Percentiles rank a stretch among this genome's conserved stretches.
Conservation (phyloP, 192 early-diverging fungal species). For the Thamnidium elegans region DNA sequence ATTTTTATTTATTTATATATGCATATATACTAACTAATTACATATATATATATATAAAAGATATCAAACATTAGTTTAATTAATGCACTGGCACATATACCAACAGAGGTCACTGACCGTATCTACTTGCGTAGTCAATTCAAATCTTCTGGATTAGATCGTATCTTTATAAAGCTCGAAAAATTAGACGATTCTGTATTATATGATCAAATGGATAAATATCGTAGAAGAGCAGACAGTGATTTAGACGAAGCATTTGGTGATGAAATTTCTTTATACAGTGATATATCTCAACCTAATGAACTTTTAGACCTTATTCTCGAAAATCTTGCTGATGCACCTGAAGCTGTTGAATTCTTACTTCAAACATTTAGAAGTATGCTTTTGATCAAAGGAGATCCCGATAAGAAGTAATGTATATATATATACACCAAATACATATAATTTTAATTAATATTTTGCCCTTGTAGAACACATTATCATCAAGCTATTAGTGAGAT, state of each 20-base stretch:
- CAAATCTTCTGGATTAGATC: slow-evolving; percentile 61
- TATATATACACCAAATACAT: slow-evolving; percentile 22
- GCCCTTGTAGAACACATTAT: slow-evolving; percentile 56
- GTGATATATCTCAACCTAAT: slow-evolving; percentile 68
- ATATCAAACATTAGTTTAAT: slow-evolving; percentile 73
- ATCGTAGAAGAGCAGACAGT: slow-evolving; percentile 21
- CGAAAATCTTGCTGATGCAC: slow-evolving; percentile 55
- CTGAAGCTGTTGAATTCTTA: slow-evolving; percentile 61
- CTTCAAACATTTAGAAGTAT: slow-evolving; percentile 68
- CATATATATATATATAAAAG: slow-evolving; percentile 20
- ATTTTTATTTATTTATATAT: background rate
- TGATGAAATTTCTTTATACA: slow-evolving; percentile 52
- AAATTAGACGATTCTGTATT: slow-evolving; percentile 43
- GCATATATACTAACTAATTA: background rate
- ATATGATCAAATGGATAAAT: slow-evolving; percentile 25
- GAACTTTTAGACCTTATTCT: slow-evolving; percentile 68
- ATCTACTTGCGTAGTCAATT: slow-evolving; percentile 69
- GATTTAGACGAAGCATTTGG: slow-evolving; percentile 42
- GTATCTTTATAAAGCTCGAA: slow-evolving; percentile 57
- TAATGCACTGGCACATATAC: slow-evolving; percentile 67
- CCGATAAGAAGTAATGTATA: slow-evolving; percentile 53
- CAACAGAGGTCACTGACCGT: slow-evolving; percentile 66
- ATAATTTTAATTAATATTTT: background rate
- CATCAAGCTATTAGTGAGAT: slow-evolving; percentile 71
- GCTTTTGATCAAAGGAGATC: slow-evolving; percentile 69